Conservation (phyloP, 768 basidiomycete genomes). For the Kwoniella newhampshirensis region DNA sequence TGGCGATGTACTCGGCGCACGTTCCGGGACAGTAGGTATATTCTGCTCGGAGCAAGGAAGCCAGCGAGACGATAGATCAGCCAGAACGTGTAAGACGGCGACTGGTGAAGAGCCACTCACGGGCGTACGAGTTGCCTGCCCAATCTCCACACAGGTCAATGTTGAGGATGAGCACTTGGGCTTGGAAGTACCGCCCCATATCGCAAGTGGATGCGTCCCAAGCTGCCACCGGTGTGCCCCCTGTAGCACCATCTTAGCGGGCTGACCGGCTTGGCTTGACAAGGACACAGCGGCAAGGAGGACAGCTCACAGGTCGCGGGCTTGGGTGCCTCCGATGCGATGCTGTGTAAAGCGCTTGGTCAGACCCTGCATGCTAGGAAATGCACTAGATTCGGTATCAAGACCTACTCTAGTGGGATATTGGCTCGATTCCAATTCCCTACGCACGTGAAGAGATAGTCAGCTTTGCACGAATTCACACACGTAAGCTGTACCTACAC, state of each 20-base stretch:
- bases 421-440: slow-evolving; percentile 49
- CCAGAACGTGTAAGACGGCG: too few species aligned
- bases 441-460: slow-evolving; percentile 3
- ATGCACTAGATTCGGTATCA: too few species aligned
- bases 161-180: slow-evolving; percentile 49
- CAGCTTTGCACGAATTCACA: slow-evolving; percentile 1
- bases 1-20: slow-evolving; percentile 43
- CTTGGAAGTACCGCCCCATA: slow-evolving; percentile 43
- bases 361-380: neutral
- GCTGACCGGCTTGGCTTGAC: too few species aligned
- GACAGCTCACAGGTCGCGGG: slow-evolving; percentile 39
- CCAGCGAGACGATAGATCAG: too few species aligned
- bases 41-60: too few species aligned
- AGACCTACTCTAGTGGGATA: slow-evolving; percentile 47
- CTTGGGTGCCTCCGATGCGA: slow-evolving; percentile 21
- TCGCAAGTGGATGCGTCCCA: slow-evolving; percentile 48
- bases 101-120: too few species aligned
- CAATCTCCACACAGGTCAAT: slow-evolving; percentile 52
- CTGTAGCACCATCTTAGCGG: too few species aligned
- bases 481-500: slow-evolving; percentile 50
- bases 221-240: slow-evolving; percentile 46
- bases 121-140: slow-evolving; percentile 40
- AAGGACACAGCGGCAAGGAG: too few species aligned
- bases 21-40: slow-evolving; percentile 50
- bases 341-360: slow-evolving; percentile 21